Evolutionary conservation across 805 yeast genomes (phyloP).

Genomic region (Ogataea saltuana): DNA sequence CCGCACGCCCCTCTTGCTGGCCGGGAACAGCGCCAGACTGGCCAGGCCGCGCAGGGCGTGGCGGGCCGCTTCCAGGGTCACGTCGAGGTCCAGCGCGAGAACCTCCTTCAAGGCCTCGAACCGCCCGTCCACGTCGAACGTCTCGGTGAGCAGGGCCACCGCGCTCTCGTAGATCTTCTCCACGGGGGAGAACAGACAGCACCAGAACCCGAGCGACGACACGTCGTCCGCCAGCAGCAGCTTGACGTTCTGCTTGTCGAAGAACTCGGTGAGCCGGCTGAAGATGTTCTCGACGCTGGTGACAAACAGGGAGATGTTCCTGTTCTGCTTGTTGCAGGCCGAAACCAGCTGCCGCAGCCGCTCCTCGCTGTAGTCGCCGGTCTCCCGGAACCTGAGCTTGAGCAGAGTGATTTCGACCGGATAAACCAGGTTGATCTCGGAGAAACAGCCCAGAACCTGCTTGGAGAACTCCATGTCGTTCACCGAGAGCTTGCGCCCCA

Average conservation of each 20-base stretch:
- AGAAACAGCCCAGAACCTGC: slow-evolving; percentile 23
- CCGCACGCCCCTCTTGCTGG: slow-evolving; percentile 55
- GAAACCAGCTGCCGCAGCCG: slow-evolving; percentile 25
- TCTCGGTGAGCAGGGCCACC: slow-evolving; percentile 69
- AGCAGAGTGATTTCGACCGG: slow-evolving; percentile 28
- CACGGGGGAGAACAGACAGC: slow-evolving; percentile 67
- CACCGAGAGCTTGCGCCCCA: slow-evolving; percentile 24
- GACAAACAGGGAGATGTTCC: slow-evolving; percentile 20
- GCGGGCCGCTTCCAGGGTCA: slow-evolving; percentile 45
- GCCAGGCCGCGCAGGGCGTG: slow-evolving; percentile 30
- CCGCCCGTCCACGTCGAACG: slow-evolving; percentile 79
- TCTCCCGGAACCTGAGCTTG: slow-evolving; percentile 18
- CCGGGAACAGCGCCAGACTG: slow-evolving; percentile 21
- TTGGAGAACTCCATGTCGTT: slow-evolving; percentile 22
- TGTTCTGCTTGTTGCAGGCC: slow-evolving; percentile 32
- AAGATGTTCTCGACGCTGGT: slow-evolving; percentile 26
- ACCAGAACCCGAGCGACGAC: slow-evolving; percentile 67
- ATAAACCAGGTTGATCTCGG: slow-evolving; percentile 20
- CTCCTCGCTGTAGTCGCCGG: slow-evolving; percentile 15
- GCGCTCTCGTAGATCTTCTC: slow-evolving; percentile 63
- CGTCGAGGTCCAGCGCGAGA: slow-evolving; percentile 44
- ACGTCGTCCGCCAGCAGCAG: slow-evolving; percentile 41
- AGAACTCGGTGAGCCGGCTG: slow-evolving; percentile 29
- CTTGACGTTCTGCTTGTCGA: slow-evolving; percentile 25
- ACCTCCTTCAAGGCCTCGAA: slow-evolving; percentile 67